Conservation (phyloP, 1,284 basidiomycete genomes). For the Stereum hirsutum region DNA sequence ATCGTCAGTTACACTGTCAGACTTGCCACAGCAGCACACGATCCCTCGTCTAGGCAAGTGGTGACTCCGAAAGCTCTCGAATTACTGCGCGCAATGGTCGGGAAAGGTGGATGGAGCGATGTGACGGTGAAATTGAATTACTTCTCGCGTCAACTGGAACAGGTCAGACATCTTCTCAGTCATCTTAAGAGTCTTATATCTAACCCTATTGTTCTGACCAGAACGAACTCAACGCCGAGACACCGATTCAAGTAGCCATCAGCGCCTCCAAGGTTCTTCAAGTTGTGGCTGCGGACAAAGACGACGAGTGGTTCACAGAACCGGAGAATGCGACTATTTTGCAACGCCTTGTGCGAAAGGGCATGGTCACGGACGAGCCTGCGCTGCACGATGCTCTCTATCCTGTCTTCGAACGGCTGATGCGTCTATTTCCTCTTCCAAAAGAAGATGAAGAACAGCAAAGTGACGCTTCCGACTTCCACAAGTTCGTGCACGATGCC, state of each 20-base stretch:
- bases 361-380: constrained; percentile 72
- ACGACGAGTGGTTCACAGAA: constrained; percentile 69
- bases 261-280: constrained; percentile 88
- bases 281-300: constrained; percentile 78
- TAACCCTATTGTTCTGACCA: constrained; percentile 21
- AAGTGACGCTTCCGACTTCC: constrained; percentile 68
- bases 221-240: constrained; percentile 69
- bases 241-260: constrained; percentile 60
- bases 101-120: constrained; percentile 84
- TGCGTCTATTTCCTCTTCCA: constrained; percentile 75
- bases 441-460: constrained; percentile 72
- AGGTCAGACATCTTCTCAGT: constrained; percentile 36
- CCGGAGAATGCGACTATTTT: constrained; percentile 67
- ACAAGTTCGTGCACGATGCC: constrained; percentile 66
- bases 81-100: constrained; percentile 77
- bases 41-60: constrained; percentile 52
- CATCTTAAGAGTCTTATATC: background rate
- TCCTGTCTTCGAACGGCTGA: constrained; percentile 81
- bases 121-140: constrained; percentile 89
- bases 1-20: constrained; percentile 93
- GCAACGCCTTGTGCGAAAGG: constrained; percentile 86
- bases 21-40: constrained; percentile 70
- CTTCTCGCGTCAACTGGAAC: constrained; percentile 77
- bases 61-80: constrained; percentile 73
- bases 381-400: constrained; percentile 73